Evolutionary conservation across 345 rosid genomes (phyloP).

Genomic region (Murraya paniculata): DNA sequence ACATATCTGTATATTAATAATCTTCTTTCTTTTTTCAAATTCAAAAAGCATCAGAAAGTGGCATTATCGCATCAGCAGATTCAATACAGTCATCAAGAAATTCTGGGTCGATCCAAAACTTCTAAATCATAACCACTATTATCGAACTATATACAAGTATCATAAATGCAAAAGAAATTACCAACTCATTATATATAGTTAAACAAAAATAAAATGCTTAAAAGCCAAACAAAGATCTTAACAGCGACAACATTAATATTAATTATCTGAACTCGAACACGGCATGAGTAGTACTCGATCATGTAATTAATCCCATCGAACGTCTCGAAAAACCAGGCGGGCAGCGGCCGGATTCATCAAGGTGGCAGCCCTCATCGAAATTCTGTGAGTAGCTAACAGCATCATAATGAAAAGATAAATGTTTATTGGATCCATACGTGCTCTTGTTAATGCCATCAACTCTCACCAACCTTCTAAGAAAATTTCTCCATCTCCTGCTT

Average conservation of each 20-base stretch:
- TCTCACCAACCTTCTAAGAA: slow-evolving; percentile 45
- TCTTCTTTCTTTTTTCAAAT: no score
- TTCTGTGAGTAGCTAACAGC: slow-evolving; percentile 78
- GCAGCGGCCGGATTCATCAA: slow-evolving; percentile 24
- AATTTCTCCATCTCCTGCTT: slow-evolving; percentile 39
- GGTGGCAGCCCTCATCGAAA: slow-evolving; percentile 59
- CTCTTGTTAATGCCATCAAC: slow-evolving; percentile 20
- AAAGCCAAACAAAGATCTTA: no score
- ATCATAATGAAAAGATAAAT: slow-evolving; percentile 65
- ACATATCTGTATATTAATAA: no score
- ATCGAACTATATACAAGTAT: no score
- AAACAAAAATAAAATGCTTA: no score
- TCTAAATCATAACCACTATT: not conserved
- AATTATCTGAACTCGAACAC: no score
- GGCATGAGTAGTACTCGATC: no score
- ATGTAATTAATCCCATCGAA: no score
- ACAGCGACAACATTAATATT: no score
- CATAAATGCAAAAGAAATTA: no score
- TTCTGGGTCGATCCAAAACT: not conserved
- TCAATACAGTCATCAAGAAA: not conserved
- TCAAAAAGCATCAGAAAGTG: not conserved
- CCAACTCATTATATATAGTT: no score
- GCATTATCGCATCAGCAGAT: not conserved
- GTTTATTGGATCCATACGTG: slow-evolving; percentile 38
- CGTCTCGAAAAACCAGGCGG: not conserved